phyloP scores from a whole-genome alignment of 2,329 filamentous ascomycete genomes.

The Ceratocystis papillata region DNA sequence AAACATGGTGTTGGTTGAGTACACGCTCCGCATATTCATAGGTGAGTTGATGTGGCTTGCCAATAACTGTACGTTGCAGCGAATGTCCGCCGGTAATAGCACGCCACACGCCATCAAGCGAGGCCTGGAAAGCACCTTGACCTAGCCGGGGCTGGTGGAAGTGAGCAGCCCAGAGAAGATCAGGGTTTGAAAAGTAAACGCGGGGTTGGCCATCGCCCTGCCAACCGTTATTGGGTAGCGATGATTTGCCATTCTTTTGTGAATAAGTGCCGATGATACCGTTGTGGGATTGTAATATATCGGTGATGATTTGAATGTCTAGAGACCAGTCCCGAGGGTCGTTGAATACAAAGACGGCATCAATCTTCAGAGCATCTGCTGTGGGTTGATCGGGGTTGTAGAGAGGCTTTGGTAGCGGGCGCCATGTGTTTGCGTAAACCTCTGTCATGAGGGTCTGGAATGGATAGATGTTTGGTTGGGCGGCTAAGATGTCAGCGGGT shows the following conservation, averaged over 20 bases:
- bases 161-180: conserved; percentile 77
- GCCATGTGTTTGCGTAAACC: conserved; percentile 49
- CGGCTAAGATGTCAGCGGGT: conserved; percentile 68
- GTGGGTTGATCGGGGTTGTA: conserved; percentile 33
- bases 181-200: conserved; percentile 81
- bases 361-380: conserved; percentile 55
- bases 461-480: conserved; percentile 68
- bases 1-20: conserved; percentile 49
- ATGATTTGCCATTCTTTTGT: conserved; percentile 52
- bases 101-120: conserved; percentile 68
- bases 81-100: conserved; percentile 54
- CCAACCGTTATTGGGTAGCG: conserved; percentile 64
- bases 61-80: conserved; percentile 58
- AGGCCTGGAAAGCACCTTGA: conserved; percentile 80
- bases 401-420: conserved; percentile 45
- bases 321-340: conserved; percentile 94
- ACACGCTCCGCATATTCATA: conserved; percentile 76
- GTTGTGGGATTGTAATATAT: conserved; percentile 66
- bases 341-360: conserved; percentile 88
- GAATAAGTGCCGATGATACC: conserved; percentile 76
- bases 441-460: conserved; percentile 58
- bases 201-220: conserved; percentile 69
- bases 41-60: conserved; percentile 68
- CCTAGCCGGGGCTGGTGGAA: conserved; percentile 80
- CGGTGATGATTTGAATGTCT: conserved; percentile 72